Evolutionary conservation across 345 rosid genomes (phyloP).

Genomic region (Citrus maxima): DNA sequence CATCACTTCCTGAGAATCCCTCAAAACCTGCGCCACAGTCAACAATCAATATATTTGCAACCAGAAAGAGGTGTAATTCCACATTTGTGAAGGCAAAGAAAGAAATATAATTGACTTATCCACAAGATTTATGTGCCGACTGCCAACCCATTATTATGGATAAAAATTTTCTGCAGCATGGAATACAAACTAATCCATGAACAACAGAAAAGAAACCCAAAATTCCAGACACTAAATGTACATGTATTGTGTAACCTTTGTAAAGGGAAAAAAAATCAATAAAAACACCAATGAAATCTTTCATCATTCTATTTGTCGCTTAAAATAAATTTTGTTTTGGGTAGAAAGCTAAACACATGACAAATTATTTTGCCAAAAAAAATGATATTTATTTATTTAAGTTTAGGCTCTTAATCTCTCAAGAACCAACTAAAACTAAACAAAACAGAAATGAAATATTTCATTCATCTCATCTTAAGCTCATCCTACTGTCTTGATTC

Average conservation of each 20-base stretch:
- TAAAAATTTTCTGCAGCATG: neutral
- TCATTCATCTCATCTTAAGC: neutral
- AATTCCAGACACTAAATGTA: neutral
- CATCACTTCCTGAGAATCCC: conserved; percentile 85
- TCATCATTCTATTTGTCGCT: neutral
- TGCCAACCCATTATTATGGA: neutral
- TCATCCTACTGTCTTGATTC: neutral
- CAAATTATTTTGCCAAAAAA: neutral
- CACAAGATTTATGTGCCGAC: neutral
- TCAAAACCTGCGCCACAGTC: conserved; percentile 69
- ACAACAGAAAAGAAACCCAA: neutral
- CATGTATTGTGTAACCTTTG: no score
- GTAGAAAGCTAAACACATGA: neutral
- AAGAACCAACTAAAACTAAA: neutral
- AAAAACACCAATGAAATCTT: neutral
- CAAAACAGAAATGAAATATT: neutral
- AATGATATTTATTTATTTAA: neutral
- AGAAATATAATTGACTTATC: neutral
- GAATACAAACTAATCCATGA: neutral
- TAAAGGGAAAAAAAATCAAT: neutral
- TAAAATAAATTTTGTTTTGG: neutral
- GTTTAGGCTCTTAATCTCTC: neutral
- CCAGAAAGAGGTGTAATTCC: neutral
- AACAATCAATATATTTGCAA: neutral
- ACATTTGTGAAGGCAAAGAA: neutral